Base-by-base conservation (phyloP, 495 filamentous ascomycete genomes). In the Aspergillus hancockii region DNA sequence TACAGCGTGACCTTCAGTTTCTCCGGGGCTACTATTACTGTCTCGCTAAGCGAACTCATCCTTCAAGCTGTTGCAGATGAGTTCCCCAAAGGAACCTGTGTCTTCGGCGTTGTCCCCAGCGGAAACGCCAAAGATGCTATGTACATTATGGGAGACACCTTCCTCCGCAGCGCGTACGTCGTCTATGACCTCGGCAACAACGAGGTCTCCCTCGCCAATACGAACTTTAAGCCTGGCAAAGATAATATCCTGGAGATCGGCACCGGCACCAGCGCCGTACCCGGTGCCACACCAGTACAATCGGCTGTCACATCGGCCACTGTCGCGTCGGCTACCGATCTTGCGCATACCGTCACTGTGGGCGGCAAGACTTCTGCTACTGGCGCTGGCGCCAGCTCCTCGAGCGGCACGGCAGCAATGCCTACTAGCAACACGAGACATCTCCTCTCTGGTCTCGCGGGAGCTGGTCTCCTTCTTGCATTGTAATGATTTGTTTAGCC, bases 151-250 rank as follows among this genome's bases (percentile, higher is more conserved):
- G 92, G 92, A 23, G 92, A 96, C 67, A 91, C 91, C 0, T 97
- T 97, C 77, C 80, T 97, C n/a, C 81, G 92, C 34, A 88, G 87
- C 36, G 92, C 92, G 0, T 97, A 97, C 65, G 85, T 94, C 8
- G 92, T 97, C 4, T 97, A 91, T 64, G 90, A 96, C 63, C 77
- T 96, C 40, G 82, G 80, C 14, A 93, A 91, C 69, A 90, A 93
- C 72, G 79, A 90, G 74, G 90, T 96, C 60, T 71, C 69, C 1
- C 75, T 97, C 52, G 92, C 90, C 4, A 85, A 89, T 67, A 91
- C 91, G 0, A 86, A 83, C 59, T 92, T 90, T 70, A 88, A 92
- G 69, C 75, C 83, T 3, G 88, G 86, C 0, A 64, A 76, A 12
- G 79, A 81, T 19, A 80, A 83, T 50, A 79, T 95, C 52, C 61